Percentiles rank a stretch among this genome's conserved stretches.
These are phyloP conservation scores for Cercospora beticola DNA, from an alignment of 2,329 filamentous ascomycete genomes.

Conservation along the genomic window DNA sequence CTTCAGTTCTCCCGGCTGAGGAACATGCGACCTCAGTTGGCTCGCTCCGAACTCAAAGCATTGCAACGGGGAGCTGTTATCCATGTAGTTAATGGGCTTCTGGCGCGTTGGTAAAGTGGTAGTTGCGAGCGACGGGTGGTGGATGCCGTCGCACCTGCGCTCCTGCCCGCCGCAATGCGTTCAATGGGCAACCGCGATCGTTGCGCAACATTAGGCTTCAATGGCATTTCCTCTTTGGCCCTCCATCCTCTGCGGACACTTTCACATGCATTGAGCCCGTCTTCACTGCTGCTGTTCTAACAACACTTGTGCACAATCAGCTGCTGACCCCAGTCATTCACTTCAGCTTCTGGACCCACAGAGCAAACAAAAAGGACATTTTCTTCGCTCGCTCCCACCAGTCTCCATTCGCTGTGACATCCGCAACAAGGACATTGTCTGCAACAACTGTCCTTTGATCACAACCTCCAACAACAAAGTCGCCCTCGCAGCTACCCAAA, in stretches of 20 bases:
- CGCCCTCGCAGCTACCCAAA: background rate
- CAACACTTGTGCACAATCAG: background rate
- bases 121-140: background rate
- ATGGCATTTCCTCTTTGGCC: background rate
- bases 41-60: background rate
- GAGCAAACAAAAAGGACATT: background rate
- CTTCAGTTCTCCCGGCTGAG: background rate
- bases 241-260: background rate
- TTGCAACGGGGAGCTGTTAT: background rate
- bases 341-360: slow-evolving; percentile 2
- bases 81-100: background rate
- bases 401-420: background rate
- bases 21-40: background rate
- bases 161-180: background rate
- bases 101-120: background rate
- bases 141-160: background rate
- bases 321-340: background rate
- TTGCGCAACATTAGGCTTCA: background rate
- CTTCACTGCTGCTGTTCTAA: background rate
- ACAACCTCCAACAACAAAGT: background rate
- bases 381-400: background rate
- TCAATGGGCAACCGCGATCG: background rate
- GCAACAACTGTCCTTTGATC: background rate
- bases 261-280: background rate
- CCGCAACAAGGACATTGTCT: background rate